These are phyloP conservation scores for Acorus calamus DNA, from an alignment of 106 monocot genomes.

Conservation along the genomic window DNA sequence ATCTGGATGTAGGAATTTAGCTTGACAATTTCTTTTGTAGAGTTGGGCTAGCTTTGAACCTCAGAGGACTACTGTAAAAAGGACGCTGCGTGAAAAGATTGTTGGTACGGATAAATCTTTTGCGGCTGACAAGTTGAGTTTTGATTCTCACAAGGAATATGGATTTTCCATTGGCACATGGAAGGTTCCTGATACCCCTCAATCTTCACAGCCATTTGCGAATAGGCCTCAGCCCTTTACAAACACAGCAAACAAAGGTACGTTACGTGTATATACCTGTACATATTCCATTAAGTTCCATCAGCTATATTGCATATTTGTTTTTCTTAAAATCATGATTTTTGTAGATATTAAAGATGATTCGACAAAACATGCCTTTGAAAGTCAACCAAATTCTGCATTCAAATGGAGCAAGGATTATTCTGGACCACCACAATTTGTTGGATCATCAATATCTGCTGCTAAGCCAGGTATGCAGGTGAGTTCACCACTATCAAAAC, in stretches of 20 bases:
- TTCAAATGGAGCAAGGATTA: conserved; percentile 51
- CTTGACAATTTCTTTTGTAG: conserved; percentile 20
- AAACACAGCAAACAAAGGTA: conserved; percentile 32
- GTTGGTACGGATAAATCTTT: conserved; percentile 20
- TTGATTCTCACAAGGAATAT: conserved; percentile 27
- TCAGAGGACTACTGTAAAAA: conserved; percentile 76
- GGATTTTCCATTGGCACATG: conserved; percentile 5
- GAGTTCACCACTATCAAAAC: conserved; percentile 8
- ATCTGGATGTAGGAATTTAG: neutral
- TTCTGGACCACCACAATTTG: conserved; percentile 21
- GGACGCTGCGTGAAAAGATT: conserved; percentile 29
- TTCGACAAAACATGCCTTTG: conserved; percentile 9
- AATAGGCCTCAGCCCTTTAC: conserved; percentile 10
- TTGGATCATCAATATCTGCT: conserved; percentile 11
- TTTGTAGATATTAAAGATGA: conserved; percentile 24
- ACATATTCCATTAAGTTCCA: neutral
- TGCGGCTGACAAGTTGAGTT: conserved; percentile 30
- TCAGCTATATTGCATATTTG: neutral
- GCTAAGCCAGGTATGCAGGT: neutral
- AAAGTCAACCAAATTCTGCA: conserved; percentile 26
- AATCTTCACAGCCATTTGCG: conserved; percentile 13
- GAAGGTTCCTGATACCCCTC: conserved; percentile 8
- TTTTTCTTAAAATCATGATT: neutral
- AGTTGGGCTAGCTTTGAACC: conserved; percentile 62
- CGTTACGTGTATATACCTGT: neutral